Evolutionary conservation across 345 rosid genomes (phyloP), one percentile per base, ranked within the genome.

Genomic region (Firmiana major): DNA sequence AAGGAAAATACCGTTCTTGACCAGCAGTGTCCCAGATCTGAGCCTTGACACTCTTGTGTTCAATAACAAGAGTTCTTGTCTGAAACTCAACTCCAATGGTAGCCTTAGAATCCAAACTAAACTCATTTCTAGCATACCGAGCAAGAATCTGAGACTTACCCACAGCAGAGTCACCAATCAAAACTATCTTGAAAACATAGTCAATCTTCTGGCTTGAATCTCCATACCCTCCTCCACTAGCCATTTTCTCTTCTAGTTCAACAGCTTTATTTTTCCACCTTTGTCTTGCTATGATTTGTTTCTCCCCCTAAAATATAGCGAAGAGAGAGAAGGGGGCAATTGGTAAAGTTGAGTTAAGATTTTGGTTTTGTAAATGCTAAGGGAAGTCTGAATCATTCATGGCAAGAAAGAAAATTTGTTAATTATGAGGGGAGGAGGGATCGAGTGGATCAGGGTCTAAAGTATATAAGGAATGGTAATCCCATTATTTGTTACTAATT

Each of bases 1-100:
- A 28, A 28, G 11, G 9, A 65, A 48, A 42, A 60, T 71, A 91
- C 95, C 95, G 83, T 84, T 94, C 98, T 79, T 95, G 97, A 19
- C 98, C 99, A 74, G 98, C 98, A 75, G 98, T 94, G 75, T 94
- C 98, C 98, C 98, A 94, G 98, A 94, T 93, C 98, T 94, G 98
- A 73, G 98, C 98, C 84, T 94, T 93, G 40, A 94, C 88, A 75
- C 89, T 89, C 83, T 93, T 93, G 16, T 90, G 91, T 43, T 91
- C 86, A 70, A 94, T 93, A 22, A 81, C 81, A 60, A 93, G 79
- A 7, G 91, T 90, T 71, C 92, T 88, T 54, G 98, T 94, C 81
- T 94, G 97, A 77, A 94, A 94, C 86, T 94, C 98, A 19, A 93
- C 98, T 21, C 98, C 98, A 71, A 93, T 94, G 8, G 98, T 94